phyloP scores from a whole-genome alignment of 2,329 filamentous ascomycete species.

The Xylariales sp. region DNA sequence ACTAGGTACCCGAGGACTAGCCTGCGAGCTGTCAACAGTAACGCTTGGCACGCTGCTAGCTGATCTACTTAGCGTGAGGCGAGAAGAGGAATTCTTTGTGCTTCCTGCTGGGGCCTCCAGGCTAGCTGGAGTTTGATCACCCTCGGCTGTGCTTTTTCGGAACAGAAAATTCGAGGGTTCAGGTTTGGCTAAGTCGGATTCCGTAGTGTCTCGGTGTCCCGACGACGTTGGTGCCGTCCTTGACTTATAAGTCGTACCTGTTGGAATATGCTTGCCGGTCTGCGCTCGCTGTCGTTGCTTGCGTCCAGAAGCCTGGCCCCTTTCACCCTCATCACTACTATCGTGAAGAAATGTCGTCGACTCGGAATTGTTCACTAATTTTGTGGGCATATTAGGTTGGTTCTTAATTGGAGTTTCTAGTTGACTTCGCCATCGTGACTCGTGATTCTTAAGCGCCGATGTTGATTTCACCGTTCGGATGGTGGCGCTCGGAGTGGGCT shows the following conservation, averaged over 20 bases:
- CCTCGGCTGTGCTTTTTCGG: constrained; percentile 40
- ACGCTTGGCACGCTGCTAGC: constrained; percentile 46
- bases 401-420: constrained; percentile 43
- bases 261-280: constrained; percentile 37
- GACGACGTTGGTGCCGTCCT: constrained; percentile 3
- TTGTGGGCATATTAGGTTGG: constrained; percentile 45
- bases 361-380: constrained; percentile 47
- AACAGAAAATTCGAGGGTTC: constrained; percentile 37
- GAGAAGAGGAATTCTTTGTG: constrained; percentile 53
- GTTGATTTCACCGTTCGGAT: constrained; percentile 71
- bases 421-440: constrained; percentile 43
- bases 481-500: constrained; percentile 76
- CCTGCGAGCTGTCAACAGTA: constrained; percentile 38
- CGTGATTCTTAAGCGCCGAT: constrained; percentile 50
- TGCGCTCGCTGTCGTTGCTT: constrained; percentile 34
- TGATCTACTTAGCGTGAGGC: constrained; percentile 59
- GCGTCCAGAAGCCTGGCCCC: not conserved
- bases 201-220: constrained; percentile 9
- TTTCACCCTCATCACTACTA: constrained; percentile 61
- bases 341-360: constrained; percentile 62
- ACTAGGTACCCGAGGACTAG: constrained; percentile 61
- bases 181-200: constrained; percentile 28
- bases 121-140: constrained; percentile 35
- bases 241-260: constrained; percentile 2
- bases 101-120: constrained; percentile 55